Conservation (phyloP, 2,329 filamentous ascomycete species). For the Apiospora phragmitis region DNA sequence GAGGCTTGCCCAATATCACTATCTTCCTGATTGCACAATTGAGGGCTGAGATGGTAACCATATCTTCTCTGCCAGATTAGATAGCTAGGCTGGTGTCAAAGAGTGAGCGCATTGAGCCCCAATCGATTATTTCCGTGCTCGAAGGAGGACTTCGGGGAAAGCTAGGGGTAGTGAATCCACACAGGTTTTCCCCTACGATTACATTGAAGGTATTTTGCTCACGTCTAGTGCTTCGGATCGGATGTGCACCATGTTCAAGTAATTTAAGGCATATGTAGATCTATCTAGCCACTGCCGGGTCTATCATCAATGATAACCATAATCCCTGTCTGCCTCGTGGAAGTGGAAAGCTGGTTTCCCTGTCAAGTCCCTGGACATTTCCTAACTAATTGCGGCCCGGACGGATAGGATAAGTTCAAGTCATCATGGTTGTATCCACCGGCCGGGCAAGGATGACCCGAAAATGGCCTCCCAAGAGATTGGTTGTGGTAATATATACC, state of each 20-base stretch:
- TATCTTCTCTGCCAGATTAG: not conserved
- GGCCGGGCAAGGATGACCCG: too few species aligned
- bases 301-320: not conserved
- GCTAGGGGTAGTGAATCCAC: not conserved
- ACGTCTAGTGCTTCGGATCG: not conserved
- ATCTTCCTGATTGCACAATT: not conserved
- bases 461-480: not conserved
- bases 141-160: too few species aligned
- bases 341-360: not conserved
- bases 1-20: not conserved
- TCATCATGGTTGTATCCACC: not conserved
- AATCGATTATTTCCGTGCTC: too few species aligned
- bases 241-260: not conserved
- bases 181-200: not conserved
- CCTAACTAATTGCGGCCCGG: not conserved
- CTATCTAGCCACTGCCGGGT: not conserved
- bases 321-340: not conserved
- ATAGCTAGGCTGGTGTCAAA: too few species aligned
- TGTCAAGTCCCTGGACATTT: not conserved
- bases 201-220: not conserved
- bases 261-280: not conserved
- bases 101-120: too few species aligned
- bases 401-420: not conserved
- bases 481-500: not conserved
- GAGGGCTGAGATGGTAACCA: too few species aligned